Conservation (phyloP, 192 early-diverging fungal genomes). For the Coemansia aciculifera region DNA sequence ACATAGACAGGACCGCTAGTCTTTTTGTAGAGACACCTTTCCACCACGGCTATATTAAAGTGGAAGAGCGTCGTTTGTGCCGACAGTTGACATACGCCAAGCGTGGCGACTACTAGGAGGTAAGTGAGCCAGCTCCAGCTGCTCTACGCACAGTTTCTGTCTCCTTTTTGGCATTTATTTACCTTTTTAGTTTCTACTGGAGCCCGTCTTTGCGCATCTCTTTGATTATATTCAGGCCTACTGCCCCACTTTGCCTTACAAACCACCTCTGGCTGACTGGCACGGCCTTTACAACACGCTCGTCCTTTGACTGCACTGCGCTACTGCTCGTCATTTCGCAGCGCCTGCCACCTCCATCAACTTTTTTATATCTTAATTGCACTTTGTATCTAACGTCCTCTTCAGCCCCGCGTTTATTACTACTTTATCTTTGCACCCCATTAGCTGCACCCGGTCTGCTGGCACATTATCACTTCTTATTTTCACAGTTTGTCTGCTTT, state of each 20-base stretch:
- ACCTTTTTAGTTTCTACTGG: neutral
- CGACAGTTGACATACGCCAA: neutral
- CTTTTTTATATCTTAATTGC: neutral
- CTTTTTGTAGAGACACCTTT: neutral
- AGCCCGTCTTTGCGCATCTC: neutral
- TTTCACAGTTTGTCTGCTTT: neutral
- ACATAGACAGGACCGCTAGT: neutral
- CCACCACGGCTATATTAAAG: neutral
- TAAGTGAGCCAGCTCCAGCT: slow-evolving; percentile 3
- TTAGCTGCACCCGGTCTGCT: neutral
- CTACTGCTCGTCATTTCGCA: slow-evolving; percentile 8
- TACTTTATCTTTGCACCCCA: neutral
- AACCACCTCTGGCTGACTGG: neutral
- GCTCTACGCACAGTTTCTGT: neutral
- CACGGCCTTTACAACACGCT: neutral
- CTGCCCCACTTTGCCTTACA: slow-evolving; percentile 9
- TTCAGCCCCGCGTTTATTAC: neutral
- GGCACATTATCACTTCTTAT: neutral
- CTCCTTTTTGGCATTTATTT: neutral
- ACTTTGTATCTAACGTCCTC: neutral
- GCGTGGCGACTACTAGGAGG: neutral
- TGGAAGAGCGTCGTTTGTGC: neutral
- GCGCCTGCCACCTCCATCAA: neutral
- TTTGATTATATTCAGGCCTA: slow-evolving; percentile 11
- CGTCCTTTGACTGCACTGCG: neutral